These are phyloP conservation scores for Aureobasidium sp. DNA, from an alignment of 2,329 filamentous ascomycete genomes.

Conservation along the genomic window DNA sequence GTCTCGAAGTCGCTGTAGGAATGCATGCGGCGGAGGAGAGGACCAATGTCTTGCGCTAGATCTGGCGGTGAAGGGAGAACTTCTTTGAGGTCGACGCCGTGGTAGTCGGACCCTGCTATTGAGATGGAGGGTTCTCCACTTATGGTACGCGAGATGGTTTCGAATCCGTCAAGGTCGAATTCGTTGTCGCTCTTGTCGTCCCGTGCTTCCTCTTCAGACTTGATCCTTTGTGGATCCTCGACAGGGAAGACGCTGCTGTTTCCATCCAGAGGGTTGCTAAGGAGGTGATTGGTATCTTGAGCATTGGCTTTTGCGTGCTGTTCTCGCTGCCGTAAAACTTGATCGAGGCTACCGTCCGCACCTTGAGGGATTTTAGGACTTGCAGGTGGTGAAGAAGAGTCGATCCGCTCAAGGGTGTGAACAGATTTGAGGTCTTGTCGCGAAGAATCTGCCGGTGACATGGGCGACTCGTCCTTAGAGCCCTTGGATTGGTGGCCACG, in stretches of 20 bases:
- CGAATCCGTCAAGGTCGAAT: background rate
- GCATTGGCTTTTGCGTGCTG: background rate
- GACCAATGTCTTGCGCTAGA: slow-evolving; percentile 35
- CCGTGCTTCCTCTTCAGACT: background rate
- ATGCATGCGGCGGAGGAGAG: slow-evolving; percentile 50
- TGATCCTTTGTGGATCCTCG: background rate
- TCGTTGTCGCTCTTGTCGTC: slow-evolving; percentile 2
- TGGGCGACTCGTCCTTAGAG: slow-evolving; percentile 22
- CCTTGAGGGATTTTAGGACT: background rate
- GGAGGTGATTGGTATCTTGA: background rate
- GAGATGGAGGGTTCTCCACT: slow-evolving; percentile 29
- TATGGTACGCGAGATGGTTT: background rate
- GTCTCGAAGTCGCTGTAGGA: slow-evolving; percentile 36
- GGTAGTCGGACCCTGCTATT: slow-evolving; percentile 49
- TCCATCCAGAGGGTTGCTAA: background rate
- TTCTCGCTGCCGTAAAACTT: background rate
- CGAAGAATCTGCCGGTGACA: background rate
- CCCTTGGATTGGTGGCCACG: slow-evolving; percentile 33
- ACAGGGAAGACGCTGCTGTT: slow-evolving; percentile 4
- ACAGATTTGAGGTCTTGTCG: background rate
- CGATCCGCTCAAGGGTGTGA: background rate
- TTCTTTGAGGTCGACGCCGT: slow-evolving; percentile 52
- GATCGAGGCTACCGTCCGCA: background rate
- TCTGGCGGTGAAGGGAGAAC: slow-evolving; percentile 43
- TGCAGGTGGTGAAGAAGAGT: background rate